Percentiles rank a stretch among this genome's conserved stretches.
Evolutionary conservation across 2,329 filamentous ascomycete genomes (phyloP).

Genomic region (Sordariomycetes sp.): DNA sequence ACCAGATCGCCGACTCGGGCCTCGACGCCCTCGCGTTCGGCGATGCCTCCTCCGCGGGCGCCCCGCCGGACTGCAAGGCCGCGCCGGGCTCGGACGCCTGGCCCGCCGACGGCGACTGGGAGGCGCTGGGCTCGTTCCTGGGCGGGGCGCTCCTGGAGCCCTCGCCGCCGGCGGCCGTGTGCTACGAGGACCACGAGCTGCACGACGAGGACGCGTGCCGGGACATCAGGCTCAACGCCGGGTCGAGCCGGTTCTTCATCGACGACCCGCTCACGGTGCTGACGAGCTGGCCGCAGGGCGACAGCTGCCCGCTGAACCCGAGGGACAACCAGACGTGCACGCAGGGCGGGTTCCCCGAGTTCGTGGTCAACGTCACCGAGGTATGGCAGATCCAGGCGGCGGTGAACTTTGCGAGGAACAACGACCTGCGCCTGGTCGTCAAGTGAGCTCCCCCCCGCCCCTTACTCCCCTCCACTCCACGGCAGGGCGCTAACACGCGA

Average conservation of each 20-base stretch:
- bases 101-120: conserved; percentile 19
- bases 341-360: conserved; percentile 29
- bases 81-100: conserved; percentile 16
- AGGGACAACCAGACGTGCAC: conserved; percentile 18
- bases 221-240: conserved; percentile 16
- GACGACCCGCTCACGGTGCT: conserved; percentile 6
- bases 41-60: neutral
- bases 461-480: neutral
- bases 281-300: conserved; percentile 13
- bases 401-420: conserved; percentile 32
- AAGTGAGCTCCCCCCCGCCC: conserved; percentile 10
- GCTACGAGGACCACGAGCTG: conserved; percentile 12
- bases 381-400: conserved; percentile 33
- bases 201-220: conserved; percentile 16
- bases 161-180: conserved; percentile 17
- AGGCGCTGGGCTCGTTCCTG: conserved; percentile 16
- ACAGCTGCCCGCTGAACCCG: conserved; percentile 13
- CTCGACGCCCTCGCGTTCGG: neutral
- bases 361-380: conserved; percentile 27
- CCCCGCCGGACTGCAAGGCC: conserved; percentile 14
- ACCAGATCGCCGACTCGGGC: conserved; percentile 1
- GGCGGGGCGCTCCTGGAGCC: conserved; percentile 20
- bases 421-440: conserved; percentile 38
- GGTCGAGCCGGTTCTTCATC: conserved; percentile 12
- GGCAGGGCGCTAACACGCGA: neutral